Evolutionary conservation across 805 yeast species (phyloP), one percentile per base, ranked within the genome.

Genomic region (Kluyveromyces aestuarii): DNA sequence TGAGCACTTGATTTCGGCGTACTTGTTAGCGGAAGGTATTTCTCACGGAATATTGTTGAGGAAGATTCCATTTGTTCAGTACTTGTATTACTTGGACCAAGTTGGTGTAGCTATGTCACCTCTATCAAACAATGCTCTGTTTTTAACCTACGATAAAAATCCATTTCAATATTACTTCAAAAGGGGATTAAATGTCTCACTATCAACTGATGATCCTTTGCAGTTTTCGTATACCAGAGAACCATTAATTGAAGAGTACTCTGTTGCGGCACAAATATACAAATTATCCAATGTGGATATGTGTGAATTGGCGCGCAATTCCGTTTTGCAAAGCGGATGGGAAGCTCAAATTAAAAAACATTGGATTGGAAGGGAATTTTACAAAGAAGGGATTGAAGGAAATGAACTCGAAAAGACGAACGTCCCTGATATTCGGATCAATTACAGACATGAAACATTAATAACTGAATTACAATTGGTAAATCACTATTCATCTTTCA

Each of bases 101-200:
- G 81, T 95, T 58, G 97, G 96, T 36, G 78, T 93, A 63, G 99
- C 99, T 16, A 91, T 93, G 99, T 90, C 98, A 2, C 99, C 99
- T 41, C 71, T 93, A 57, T 88, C 96, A 6, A 93, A 95, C 70
- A 93, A 93, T 67, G 99, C 99, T 0, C 74, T 93, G 60, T 93
- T 93, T 64, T 74, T 93, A 68, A 87, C 96, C 1, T 95, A 93
- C 63, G 99, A 93, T 63, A 95, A 95, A 72, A 93, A 93, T 65
- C 99, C 99, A 35, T 89, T 95, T 75, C 84, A 84, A 53, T 74
- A 79, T 54, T 93, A 88, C 66, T 95, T 91, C 76, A 85, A 84
- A 61, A 81, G 93, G 62, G 99, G 99, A 2, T 72, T 93, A 64
- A 91, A 91, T 60, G 96, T 93, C 38, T 88, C 97, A 0, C 72